A percentile compares a stretch with the other conserved stretches of the same genome.
These are phyloP conservation scores for Leishmania braziliensis DNA, from an alignment of 208 protist genomes.

Conservation along the genomic window DNA sequence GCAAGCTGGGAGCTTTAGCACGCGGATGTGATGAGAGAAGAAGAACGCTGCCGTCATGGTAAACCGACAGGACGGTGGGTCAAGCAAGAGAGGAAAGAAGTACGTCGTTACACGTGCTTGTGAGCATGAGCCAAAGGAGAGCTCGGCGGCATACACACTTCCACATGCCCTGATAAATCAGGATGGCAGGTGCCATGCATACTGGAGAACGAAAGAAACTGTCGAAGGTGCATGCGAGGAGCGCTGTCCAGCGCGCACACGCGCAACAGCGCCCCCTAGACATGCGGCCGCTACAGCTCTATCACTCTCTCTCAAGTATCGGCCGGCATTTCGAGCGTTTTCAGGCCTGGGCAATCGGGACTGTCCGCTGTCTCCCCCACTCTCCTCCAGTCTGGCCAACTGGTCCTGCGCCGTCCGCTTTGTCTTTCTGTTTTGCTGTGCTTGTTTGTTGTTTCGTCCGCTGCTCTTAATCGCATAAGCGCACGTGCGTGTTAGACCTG, in stretches of 20 bases:
- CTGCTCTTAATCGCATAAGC: background rate
- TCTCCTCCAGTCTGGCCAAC: background rate
- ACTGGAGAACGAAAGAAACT: background rate
- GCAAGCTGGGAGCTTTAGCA: background rate
- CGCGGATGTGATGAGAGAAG: background rate
- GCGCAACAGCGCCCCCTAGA: background rate
- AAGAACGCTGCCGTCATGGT: too few species aligned
- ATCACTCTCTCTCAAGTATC: background rate
- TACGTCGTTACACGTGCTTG: background rate
- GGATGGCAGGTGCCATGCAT: background rate
- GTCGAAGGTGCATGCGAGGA: background rate
- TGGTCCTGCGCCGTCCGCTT: background rate
- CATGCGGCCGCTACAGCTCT: background rate
- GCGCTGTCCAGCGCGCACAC: too few species aligned
- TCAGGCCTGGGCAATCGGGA: background rate
- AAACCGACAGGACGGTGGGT: background rate
- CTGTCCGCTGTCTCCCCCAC: background rate
- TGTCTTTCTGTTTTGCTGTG: background rate
- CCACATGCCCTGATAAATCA: background rate
- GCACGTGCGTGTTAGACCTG: background rate
- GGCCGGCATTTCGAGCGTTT: background rate
- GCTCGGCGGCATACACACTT: background rate
- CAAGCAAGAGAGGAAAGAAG: background rate
- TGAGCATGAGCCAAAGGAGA: background rate
- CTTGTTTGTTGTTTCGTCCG: background rate